A percentile compares a stretch with the other conserved stretches of the same genome.
These are phyloP conservation scores for Globisporangium alternatum DNA, from an alignment of 352 stramenopile species.

Conservation along the genomic window DNA sequence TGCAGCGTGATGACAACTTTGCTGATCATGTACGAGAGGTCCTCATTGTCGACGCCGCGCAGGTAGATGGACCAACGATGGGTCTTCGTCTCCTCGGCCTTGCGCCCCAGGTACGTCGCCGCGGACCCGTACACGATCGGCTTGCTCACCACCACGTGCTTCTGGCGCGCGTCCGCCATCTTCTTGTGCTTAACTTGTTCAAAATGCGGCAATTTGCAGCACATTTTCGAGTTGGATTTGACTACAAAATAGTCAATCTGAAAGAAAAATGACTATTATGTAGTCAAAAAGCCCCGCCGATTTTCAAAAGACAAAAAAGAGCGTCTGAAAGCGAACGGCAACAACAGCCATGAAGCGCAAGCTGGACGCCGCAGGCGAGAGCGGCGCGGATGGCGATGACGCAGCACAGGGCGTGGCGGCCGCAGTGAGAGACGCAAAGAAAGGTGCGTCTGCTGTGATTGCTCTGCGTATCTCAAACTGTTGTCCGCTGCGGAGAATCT, in stretches of 20 bases:
- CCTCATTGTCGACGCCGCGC: slow-evolving; percentile 90
- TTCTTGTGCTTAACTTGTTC: neutral
- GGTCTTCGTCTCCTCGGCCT: slow-evolving; percentile 93
- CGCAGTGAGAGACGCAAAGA: slow-evolving; percentile 3
- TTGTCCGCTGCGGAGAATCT: neutral
- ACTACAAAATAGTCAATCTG: slow-evolving; percentile 5
- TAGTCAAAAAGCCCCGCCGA: slow-evolving; percentile 1
- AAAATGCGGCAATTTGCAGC: neutral
- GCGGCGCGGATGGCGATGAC: neutral
- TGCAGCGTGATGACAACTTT: slow-evolving; percentile 98
- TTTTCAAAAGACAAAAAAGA: slow-evolving; percentile 11
- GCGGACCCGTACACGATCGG: slow-evolving; percentile 95
- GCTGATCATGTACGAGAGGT: slow-evolving; percentile 93
- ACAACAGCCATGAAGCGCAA: slow-evolving; percentile 24
- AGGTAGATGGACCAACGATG: slow-evolving; percentile 96
- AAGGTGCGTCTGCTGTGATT: neutral
- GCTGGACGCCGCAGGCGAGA: slow-evolving; percentile 13
- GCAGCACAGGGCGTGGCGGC: neutral
- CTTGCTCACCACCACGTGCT: slow-evolving; percentile 85
- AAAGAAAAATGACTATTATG: neutral
- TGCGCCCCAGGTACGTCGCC: slow-evolving; percentile 91
- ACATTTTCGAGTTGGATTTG: neutral
- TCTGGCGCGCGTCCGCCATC: slow-evolving; percentile 76
- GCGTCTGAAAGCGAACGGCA: neutral
- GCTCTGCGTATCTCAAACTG: neutral